Conservation (phyloP, 768 basidiomycete genomes). For the Amanita pseudoporphyria region DNA sequence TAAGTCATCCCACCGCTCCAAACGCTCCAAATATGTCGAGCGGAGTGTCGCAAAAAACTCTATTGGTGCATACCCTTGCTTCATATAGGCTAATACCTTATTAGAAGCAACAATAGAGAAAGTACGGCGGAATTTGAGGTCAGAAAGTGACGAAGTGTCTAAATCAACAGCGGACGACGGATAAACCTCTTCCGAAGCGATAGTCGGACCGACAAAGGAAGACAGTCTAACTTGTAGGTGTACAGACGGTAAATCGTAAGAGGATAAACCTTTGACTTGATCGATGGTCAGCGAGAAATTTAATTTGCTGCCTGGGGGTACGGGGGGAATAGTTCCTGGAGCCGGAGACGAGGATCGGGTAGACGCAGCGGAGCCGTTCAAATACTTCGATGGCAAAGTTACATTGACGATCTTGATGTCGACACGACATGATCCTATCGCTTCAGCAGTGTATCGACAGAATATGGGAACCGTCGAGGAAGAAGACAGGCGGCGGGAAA, state of each 20-base stretch:
- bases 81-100: constrained; percentile 64
- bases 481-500: constrained; percentile 69
- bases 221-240: constrained; percentile 88
- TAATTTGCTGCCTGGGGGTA: constrained; percentile 68
- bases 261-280: constrained; percentile 78
- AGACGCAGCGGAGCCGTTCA: constrained; percentile 50
- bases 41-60: constrained; percentile 84
- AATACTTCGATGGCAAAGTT: constrained; percentile 47
- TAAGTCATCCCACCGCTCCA: constrained; percentile 92
- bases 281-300: constrained; percentile 82
- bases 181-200: constrained; percentile 73
- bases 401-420: constrained; percentile 76
- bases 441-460: constrained; percentile 90
- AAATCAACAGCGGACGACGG: constrained; percentile 69
- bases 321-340: constrained; percentile 37
- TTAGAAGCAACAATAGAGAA: constrained; percentile 72
- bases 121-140: constrained; percentile 74
- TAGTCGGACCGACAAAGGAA: constrained; percentile 67
- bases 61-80: constrained; percentile 72
- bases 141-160: constrained; percentile 58
- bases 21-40: constrained; percentile 75
- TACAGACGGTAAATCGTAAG: constrained; percentile 79
- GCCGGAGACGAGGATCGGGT: constrained; percentile 72
- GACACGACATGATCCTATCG: constrained; percentile 89
- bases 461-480: constrained; percentile 80